Base-by-base conservation (phyloP, 2,329 filamentous ascomycete genomes). In the Westerdykella ornata region DNA sequence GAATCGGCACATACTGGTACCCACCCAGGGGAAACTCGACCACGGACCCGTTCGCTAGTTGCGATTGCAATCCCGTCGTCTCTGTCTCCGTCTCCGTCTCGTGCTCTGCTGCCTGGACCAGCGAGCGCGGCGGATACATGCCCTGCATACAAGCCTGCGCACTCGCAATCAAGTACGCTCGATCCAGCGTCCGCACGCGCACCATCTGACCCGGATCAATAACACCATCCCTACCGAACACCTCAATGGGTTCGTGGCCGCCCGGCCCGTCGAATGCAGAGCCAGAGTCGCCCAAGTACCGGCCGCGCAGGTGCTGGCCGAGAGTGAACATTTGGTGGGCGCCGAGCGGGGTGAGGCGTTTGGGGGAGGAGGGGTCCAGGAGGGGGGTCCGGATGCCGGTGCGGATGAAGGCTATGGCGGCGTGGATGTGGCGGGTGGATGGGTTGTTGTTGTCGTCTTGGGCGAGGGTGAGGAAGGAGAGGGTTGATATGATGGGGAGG, bases 101-200 rank as follows among this genome's bases (percentile, higher is more conserved):
- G 4, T 44, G 48, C 39, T 57, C 56, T 18, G 46, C 45, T 7
- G 40, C 38, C 41, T 60, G 62, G 4, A 41, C 31, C n/a, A 18
- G 28, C 14, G 31, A 38, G 6, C 8, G 16, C 3, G 77, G 76
- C 26, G 78, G 78, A 54, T 80, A 81, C 8, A 81, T 61, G 6
- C 76, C 77, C 55, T 81, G 77, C 68, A 81, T 71, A 51, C 81
- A 81, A 2, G 78, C 77, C 49, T 77, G 73, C 11, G 77, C 76
- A 3, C 76, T 77, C 1, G 72, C 72, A 26, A 71, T 56, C 2
- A 70, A 67, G 41, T 69, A 70, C 43, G 74, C 69, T 22, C 69
- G 63, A 18, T 75, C 67, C 18, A 69, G 57, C 1, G 77, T 67
- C 35, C 72, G 58, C 9, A 77, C 60, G 38, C 63, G 65, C 7